These are phyloP conservation scores for Spathaspora hagerdaliae DNA, from an alignment of 805 yeast genomes.

Conservation along the genomic window DNA sequence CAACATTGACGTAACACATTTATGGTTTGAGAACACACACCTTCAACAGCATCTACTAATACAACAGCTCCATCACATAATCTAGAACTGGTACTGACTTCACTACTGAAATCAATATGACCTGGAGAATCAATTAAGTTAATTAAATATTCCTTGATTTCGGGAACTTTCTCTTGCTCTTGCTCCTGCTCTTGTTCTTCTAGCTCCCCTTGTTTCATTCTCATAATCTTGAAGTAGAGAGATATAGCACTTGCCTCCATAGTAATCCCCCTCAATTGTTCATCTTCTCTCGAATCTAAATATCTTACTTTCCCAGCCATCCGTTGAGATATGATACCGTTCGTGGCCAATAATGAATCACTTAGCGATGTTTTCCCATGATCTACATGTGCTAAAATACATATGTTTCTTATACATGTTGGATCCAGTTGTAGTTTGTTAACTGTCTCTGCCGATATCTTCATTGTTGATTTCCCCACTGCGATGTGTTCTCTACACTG, in stretches of 20 bases:
- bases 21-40: constrained; percentile 96
- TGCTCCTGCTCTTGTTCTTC: constrained; percentile 2
- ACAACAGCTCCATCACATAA: constrained; percentile 97
- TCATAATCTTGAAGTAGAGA: constrained; percentile 72
- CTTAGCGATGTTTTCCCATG: constrained; percentile 97
- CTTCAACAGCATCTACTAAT: constrained; percentile 94
- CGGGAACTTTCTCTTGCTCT: constrained; percentile 27
- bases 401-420: constrained; percentile 74
- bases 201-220: constrained; percentile 30
- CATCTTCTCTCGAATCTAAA: constrained; percentile 92
- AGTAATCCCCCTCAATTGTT: constrained; percentile 92
- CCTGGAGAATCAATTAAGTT: constrained; percentile 98
- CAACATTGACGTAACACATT: constrained; percentile 94
- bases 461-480: constrained; percentile 31
- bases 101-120: constrained; percentile 96
- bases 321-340: constrained; percentile 92
- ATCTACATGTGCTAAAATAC: constrained; percentile 96
- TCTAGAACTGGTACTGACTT: constrained; percentile 93
- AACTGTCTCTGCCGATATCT: constrained; percentile 61
- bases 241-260: constrained; percentile 98
- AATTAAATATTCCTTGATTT: constrained; percentile 72
- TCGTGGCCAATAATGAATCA: constrained; percentile 88
- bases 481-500: no score
- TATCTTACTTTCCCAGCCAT: constrained; percentile 94
- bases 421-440: constrained; percentile 67